Evolutionary conservation across 1,284 basidiomycete genomes (phyloP), one percentile per base, ranked within the genome.

Genomic region (Heliocybe sulcata): DNA sequence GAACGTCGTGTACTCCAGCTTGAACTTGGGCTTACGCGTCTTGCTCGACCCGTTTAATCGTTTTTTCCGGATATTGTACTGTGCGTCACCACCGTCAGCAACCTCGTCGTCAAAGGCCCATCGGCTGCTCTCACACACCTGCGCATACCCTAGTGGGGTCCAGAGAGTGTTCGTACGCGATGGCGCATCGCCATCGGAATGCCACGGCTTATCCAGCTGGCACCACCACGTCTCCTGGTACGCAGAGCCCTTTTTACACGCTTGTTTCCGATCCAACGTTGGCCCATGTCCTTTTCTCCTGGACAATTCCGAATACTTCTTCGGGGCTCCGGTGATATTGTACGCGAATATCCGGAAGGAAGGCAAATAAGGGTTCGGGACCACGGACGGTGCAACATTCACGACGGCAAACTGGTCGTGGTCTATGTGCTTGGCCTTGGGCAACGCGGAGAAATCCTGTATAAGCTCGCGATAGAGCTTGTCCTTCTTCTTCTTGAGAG

Each of bases 361-460:
- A 1, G 94, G 92, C 48, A 90, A 71, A 69, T 90, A 96, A 19
- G 83, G 83, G 52, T 93, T 93, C n/a, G 94, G 94, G 54, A 96
- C 87, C 27, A 95, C 82, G 45, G 87, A 82, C 8, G 92, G 88
- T 35, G 81, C 80, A 29, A 92, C 86, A 64, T 91, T 92, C 59
- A 93, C 79, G 22, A 90, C 82, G 2, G 79, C 81, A 63, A 85
- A 91, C 61, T 87, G 77, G 64, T 83, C 85, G 64, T 83, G 64
- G 65, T 86, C 79, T 48, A 81, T 59, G 55, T 80, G 72, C 58
- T 77, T 75, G 33, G 72, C 66, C 61, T 79, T 79, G 29, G 81
- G 81, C 31, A 90, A 70, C 45, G 74, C 73, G 22, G 72, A 68
- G 67, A 85, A 87, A 56, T 85, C 82, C 52, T 78, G 65, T 53